Percentiles rank a stretch among this genome's conserved stretches.
Evolutionary conservation across 2,329 filamentous ascomycete species (phyloP).

Genomic region (Sclerotiophoma versabilis): DNA sequence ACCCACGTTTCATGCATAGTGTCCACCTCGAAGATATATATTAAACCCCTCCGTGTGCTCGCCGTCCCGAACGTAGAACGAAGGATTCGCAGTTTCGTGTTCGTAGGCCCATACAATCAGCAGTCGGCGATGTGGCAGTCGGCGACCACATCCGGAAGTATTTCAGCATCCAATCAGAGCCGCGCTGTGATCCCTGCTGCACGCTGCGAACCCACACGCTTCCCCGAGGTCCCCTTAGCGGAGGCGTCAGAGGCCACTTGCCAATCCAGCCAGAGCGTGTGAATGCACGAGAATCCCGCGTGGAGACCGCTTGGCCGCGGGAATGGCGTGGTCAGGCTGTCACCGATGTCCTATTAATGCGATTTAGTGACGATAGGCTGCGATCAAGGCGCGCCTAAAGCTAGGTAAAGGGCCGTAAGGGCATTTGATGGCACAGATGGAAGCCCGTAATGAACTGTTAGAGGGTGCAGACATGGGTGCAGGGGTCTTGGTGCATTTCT

Average conservation of each 20-base stretch:
- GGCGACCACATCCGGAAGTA: constrained; percentile 20
- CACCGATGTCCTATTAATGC: constrained; percentile 1
- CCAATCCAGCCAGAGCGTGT: constrained; percentile 11
- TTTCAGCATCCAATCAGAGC: constrained; percentile 7
- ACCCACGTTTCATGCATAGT: not conserved
- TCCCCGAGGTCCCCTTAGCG: constrained; percentile 17
- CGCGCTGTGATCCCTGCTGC: not conserved
- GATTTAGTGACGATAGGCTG: constrained; percentile 12
- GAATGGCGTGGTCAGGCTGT: constrained; percentile 13
- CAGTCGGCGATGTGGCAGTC: constrained; percentile 22
- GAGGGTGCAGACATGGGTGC: constrained; percentile 2
- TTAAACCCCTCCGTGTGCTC: constrained; percentile 1
- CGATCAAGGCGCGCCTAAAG: constrained; percentile 11
- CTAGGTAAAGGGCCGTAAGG: constrained; percentile 11
- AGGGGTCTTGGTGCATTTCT: constrained; percentile 11
- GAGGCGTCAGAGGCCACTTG: constrained; percentile 4
- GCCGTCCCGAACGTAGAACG: constrained; percentile 6
- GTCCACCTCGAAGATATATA: constrained; percentile 10
- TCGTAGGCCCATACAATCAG: constrained; percentile 19
- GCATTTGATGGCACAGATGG: not conserved
- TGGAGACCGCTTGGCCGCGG: constrained; percentile 13
- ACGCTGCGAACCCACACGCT: constrained; percentile 10
- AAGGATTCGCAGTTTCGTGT: constrained; percentile 18
- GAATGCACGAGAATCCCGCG: constrained; percentile 14
- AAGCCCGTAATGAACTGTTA: constrained; percentile 5